Base-by-base conservation (phyloP, 257 asterid genomes). In the Solanum clarkiae region DNA sequence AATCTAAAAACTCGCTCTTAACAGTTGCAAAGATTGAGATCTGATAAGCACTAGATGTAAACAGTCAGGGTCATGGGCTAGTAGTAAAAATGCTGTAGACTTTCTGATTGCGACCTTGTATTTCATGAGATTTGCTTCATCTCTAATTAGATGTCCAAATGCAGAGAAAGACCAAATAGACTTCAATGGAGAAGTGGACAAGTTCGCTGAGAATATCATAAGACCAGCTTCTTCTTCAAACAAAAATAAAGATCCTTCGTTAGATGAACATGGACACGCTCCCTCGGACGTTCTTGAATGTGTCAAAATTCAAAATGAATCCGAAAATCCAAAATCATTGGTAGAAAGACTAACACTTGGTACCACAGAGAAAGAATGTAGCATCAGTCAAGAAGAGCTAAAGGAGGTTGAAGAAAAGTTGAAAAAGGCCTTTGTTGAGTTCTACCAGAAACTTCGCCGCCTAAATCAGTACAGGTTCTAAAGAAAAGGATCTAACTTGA, bases 381-480 rank as follows among this genome's bases (percentile, higher is more conserved):
- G 86, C 87, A 91, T 92, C 88, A 91, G 86, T 42, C 83, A 82
- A 80, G 90, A 87, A 15, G 90, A 89, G 83, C 80, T 91, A 89
- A 90, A 65, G 90, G 89, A 88, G 81, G 90, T 90, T 1, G 93
- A 91, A 86, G 87, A 80, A 54, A 90, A 86, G 42, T 89, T 92
- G 51, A 90, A 83, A 85, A 85, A 59, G 66, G 94, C 93, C 81
- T 89, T 92, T 10, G 87, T 90, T 10, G 92, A 85, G 47, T 92
- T 91, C 88, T 87, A 91, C 72, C 88, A 86, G 36, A 90, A 90
- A 88, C 90, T 92, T 44, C 86, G 90, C 88, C 92, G 59, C 56
- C 87, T 91, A 1, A 91, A 92, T 87, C 92, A 86, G 87, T 91
- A 87, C 89, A 85, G 94, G 94, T 91, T 79, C 65, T 79, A n/a